Base-by-base conservation (phyloP, 352 stramenopile species). In the Nothophytophthora sp. region DNA sequence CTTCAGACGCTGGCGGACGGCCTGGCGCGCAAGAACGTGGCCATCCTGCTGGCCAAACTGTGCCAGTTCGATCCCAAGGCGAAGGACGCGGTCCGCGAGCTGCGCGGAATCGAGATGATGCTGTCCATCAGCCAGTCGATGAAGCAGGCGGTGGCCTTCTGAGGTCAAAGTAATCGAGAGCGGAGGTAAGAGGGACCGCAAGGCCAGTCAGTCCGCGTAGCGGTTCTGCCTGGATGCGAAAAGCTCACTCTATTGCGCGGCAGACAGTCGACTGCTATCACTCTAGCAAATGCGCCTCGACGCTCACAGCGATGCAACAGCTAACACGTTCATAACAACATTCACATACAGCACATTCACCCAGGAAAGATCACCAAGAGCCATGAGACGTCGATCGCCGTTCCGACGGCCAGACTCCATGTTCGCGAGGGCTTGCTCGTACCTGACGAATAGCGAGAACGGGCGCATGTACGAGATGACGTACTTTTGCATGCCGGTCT, bases 51-150 rank as follows among this genome's bases (percentile, higher is more conserved):
- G 3, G 80, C 80, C 15, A 85, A 82, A 37, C 54, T 93, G 11
- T 93, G 82, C 16, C 76, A 87, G 37, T 11, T 45, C 0, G 76
- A 86, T 11, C 19, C 52, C 0, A 25, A 49, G 1, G 63, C 88
- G 29, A 91, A 93, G 49, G 48, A 70, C 18, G n/a, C 18, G 6
- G 65, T 93, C 7, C 78, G 80, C 1, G 62, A 72, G 12, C 46
- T 93, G 9, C 74, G 82, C 16, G 82, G 82, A 0, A 88, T 93
- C 28, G 82, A 91, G 53, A 91, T 93, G 69, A 88, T 93, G 78
- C 41, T 90, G 18, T 68, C 51, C 5, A 67, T 90, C 25, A 86
- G 78, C 33, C 71, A 79, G 47, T 82, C 75, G 7, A 42, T 87
- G 0, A 53, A 70, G n/a, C 39, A 63, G 20, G 16, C 52, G 7